Conservation (phyloP, 805 yeast species). For the Lachancea lanzarotensis region DNA sequence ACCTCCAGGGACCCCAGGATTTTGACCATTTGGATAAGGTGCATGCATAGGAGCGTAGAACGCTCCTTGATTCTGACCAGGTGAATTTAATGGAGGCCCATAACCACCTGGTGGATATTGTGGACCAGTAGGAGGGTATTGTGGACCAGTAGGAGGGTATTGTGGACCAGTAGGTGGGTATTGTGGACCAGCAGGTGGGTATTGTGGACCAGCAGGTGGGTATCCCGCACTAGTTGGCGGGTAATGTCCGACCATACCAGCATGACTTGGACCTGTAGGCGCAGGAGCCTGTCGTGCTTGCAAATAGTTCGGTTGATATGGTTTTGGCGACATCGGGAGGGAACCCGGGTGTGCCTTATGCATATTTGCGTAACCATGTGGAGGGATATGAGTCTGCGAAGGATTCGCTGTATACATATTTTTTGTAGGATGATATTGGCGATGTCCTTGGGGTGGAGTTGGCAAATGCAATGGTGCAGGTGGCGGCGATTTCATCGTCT, state of each 20-base stretch:
- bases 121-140: background rate
- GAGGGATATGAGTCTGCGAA: slow-evolving; percentile 1
- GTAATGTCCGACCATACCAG: background rate
- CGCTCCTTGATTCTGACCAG: background rate
- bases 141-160: background rate
- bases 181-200: background rate
- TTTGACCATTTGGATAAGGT: slow-evolving; percentile 10
- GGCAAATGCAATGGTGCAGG: no score
- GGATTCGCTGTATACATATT: background rate
- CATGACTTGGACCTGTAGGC: background rate
- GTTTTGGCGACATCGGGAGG: background rate
- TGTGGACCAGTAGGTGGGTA: background rate
- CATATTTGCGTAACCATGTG: no score
- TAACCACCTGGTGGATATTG: slow-evolving; percentile 3
- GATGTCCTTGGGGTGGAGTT: background rate
- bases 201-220: background rate
- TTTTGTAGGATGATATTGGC: background rate
- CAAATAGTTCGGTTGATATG: background rate
- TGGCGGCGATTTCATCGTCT: no score
- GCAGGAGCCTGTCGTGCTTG: no score
- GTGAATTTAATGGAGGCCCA: background rate
- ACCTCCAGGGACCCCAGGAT: slow-evolving; percentile 4
- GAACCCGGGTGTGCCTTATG: no score
- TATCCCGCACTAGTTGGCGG: background rate
- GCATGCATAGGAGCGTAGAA: background rate